Conservation (phyloP, 2,329 filamentous ascomycete genomes). For the Aspergillus sclerotialis region DNA sequence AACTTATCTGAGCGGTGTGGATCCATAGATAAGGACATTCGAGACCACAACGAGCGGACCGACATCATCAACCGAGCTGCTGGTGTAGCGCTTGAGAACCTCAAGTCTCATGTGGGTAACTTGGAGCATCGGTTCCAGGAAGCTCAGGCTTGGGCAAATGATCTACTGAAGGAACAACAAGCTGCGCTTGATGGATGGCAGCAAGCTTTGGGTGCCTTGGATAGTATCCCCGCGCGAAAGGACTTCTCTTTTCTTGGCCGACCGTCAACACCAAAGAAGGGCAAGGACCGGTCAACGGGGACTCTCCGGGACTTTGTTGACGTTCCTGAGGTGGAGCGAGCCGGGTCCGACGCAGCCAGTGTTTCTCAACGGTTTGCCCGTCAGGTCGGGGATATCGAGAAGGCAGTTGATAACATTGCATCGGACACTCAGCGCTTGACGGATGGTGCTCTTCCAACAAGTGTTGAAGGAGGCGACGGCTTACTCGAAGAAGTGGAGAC, state of each 20-base stretch:
- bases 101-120: conserved; percentile 41
- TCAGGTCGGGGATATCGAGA: conserved; percentile 56
- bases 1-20: conserved; percentile 63
- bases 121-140: conserved; percentile 40
- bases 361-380: conserved; percentile 54
- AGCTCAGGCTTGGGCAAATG: conserved; percentile 40
- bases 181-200: conserved; percentile 39
- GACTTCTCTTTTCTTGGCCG: conserved; percentile 37
- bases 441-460: conserved; percentile 42
- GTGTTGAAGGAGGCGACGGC: conserved; percentile 57
- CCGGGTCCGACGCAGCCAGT: conserved; percentile 57
- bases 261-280: conserved; percentile 33
- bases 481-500: conserved; percentile 80
- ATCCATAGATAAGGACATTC: conserved; percentile 54
- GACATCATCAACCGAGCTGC: conserved; percentile 64
- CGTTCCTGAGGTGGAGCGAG: conserved; percentile 62
- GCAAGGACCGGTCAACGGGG: conserved; percentile 42
- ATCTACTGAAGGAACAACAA: conserved; percentile 38
- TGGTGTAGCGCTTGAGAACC: conserved; percentile 76
- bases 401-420: conserved; percentile 53
- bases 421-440: conserved; percentile 41
- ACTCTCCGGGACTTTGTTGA: conserved; percentile 73
- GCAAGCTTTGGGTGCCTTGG: conserved; percentile 27
- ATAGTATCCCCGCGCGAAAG: conserved; percentile 36
- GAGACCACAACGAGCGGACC: conserved; percentile 43